A percentile compares a stretch with the other conserved stretches of the same genome.
Conservation (phyloP, 164 flowering plant species). For the Kingdonia uniflora region DNA sequence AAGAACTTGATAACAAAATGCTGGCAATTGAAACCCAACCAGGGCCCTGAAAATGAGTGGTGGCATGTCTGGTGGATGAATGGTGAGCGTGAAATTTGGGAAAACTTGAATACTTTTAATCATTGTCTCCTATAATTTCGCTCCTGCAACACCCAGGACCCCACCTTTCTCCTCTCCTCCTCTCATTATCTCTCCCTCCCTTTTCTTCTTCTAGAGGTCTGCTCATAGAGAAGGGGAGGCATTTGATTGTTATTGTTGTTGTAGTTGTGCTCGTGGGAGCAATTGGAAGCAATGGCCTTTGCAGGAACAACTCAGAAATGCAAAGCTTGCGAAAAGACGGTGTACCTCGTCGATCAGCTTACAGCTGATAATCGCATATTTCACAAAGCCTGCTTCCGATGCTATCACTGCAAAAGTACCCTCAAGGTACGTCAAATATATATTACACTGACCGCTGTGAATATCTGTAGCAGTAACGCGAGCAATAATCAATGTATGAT, state of each 20-base stretch:
- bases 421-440: slow-evolving; percentile 62
- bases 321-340: slow-evolving; percentile 88
- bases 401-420: slow-evolving; percentile 90
- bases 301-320: slow-evolving; percentile 92
- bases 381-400: slow-evolving; percentile 87
- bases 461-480: not conserved
- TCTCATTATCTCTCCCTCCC: slow-evolving; percentile 4
- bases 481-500: too few relatives aligned
- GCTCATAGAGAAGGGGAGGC: slow-evolving; percentile 1
- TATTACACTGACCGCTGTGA: too few relatives aligned
- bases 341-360: slow-evolving; percentile 72
- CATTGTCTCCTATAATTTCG: slow-evolving; percentile 11
- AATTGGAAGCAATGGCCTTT: slow-evolving; percentile 49
- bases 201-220: slow-evolving; percentile 4
- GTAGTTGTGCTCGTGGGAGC: not conserved
- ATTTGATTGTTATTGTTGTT: not conserved
- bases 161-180: slow-evolving; percentile 10
- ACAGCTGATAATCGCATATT: slow-evolving; percentile 73
- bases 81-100: slow-evolving; percentile 12
- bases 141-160: slow-evolving; percentile 25
- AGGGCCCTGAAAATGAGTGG: too few relatives aligned
- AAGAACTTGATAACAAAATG: too few relatives aligned
- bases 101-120: slow-evolving; percentile 19
- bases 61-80: not conserved
- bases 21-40: too few relatives aligned